phyloP scores from a whole-genome alignment of 2,329 filamentous ascomycete species.

The Microthyrium microscopicum region DNA sequence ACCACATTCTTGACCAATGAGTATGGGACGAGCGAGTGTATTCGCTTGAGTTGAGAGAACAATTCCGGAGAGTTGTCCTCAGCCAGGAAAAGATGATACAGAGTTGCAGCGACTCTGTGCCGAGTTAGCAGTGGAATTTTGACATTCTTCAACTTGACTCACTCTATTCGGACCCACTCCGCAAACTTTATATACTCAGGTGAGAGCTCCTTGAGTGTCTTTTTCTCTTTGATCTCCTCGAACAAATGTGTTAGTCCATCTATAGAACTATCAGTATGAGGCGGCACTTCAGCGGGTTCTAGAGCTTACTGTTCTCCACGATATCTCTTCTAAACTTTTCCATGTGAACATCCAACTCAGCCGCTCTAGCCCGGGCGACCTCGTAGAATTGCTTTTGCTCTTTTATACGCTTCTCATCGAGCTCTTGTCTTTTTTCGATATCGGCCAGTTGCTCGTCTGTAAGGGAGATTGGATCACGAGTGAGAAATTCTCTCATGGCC shows the following conservation, averaged over 20 bases:
- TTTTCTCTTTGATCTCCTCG: conserved; percentile 79
- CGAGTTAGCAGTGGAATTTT: not conserved
- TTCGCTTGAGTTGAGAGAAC: conserved; percentile 83
- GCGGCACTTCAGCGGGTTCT: not conserved
- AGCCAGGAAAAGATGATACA: conserved; percentile 93
- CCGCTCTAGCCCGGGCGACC: conserved; percentile 75
- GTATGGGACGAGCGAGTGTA: conserved; percentile 90
- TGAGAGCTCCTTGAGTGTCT: conserved; percentile 72
- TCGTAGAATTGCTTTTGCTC: conserved; percentile 94
- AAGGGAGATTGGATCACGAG: conserved; percentile 50
- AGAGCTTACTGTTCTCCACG: conserved; percentile 49
- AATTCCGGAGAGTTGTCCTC: conserved; percentile 96
- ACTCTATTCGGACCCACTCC: conserved; percentile 92
- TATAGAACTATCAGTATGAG: conserved; percentile 13
- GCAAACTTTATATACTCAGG: conserved; percentile 96
- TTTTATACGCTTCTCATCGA: conserved; percentile 77
- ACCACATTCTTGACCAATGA: conserved; percentile 92
- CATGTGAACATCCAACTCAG: conserved; percentile 95
- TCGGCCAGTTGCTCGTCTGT: conserved; percentile 74
- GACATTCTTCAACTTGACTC: conserved; percentile 11
- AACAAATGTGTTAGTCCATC: conserved; percentile 89
- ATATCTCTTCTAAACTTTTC: conserved; percentile 57
- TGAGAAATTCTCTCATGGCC: conserved; percentile 73
- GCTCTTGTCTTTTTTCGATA: conserved; percentile 58
- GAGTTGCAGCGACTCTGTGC: conserved; percentile 68